phyloP scores from a whole-genome alignment of 495 filamentous ascomycete genomes.

The Aspergillus coremiiformis region DNA sequence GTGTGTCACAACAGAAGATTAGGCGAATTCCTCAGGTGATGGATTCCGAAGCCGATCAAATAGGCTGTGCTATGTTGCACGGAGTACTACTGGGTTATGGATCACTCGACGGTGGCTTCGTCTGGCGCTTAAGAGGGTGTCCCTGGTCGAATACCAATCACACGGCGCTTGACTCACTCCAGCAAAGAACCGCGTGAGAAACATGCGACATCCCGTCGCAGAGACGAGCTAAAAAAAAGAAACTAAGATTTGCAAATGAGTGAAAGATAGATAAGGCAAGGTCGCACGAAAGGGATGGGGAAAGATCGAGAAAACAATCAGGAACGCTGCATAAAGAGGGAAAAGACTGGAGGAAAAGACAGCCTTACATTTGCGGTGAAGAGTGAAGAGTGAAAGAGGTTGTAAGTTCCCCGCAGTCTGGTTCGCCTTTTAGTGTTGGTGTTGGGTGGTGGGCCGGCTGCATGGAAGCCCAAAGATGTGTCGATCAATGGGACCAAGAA shows the following conservation, averaged over 20 bases:
- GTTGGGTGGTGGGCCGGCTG: slow-evolving; percentile 15
- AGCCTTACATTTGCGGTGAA: slow-evolving; percentile 20
- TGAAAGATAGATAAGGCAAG: neutral
- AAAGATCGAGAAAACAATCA: slow-evolving; percentile 4
- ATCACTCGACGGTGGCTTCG: slow-evolving; percentile 12
- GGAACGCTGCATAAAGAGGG: slow-evolving; percentile 16
- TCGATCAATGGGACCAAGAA: neutral
- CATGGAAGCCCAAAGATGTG: slow-evolving; percentile 19
- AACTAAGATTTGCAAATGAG: neutral
- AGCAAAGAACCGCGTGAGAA: slow-evolving; percentile 14
- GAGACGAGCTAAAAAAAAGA: neutral
- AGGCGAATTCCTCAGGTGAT: slow-evolving; percentile 6
- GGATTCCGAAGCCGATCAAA: slow-evolving; percentile 4
- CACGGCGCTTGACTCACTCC: slow-evolving; percentile 22
- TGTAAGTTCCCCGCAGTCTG: neutral
- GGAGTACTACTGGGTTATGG: no score
- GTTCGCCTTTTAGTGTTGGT: slow-evolving; percentile 1
- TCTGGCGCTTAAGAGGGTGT: slow-evolving; percentile 33
- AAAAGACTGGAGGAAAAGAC: neutral
- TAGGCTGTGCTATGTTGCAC: neutral
- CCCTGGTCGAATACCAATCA: slow-evolving; percentile 14
- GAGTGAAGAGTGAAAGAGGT: slow-evolving; percentile 5
- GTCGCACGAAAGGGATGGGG: neutral
- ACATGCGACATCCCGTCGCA: slow-evolving; percentile 24
- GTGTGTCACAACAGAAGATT: neutral